Evolutionary conservation across 1,284 basidiomycete species (phyloP).

Genomic region (Cryptococcus hybrid): DNA sequence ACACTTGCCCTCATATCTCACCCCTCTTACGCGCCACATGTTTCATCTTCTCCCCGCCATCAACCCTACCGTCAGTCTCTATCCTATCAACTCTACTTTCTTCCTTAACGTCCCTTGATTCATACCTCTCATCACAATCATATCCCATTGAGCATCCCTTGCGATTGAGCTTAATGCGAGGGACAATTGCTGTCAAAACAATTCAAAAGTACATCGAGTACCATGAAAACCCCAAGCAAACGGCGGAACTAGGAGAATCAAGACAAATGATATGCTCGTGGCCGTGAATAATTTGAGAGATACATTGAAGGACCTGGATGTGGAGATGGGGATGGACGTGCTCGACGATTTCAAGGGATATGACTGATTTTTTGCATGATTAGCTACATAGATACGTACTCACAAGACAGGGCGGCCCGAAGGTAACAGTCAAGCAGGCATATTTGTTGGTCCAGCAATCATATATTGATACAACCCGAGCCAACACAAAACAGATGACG

Average conservation of each 20-base stretch:
- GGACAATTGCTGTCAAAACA: neutral
- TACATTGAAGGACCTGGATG: conserved; percentile 4
- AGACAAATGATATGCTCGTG: conserved; percentile 7
- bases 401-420: no score
- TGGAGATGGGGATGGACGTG: conserved; percentile 3
- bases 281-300: conserved; percentile 1
- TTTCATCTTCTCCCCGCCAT: neutral
- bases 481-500: no score
- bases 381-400: neutral
- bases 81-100: neutral
- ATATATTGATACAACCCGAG: no score
- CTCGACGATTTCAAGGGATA: conserved; percentile 4
- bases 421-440: no score
- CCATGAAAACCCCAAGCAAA: neutral
- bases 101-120: conserved; percentile 1
- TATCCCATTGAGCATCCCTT: neutral
- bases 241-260: conserved; percentile 6
- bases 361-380: neutral
- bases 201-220: conserved; percentile 6
- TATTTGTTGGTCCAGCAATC: no score
- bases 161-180: conserved; percentile 1
- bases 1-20: conserved; percentile 2
- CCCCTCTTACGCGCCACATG: neutral
- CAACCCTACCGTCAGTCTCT: neutral
- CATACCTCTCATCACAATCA: neutral